phyloP scores from a whole-genome alignment of 768 basidiomycete species.

The Kwoniella europaea region DNA sequence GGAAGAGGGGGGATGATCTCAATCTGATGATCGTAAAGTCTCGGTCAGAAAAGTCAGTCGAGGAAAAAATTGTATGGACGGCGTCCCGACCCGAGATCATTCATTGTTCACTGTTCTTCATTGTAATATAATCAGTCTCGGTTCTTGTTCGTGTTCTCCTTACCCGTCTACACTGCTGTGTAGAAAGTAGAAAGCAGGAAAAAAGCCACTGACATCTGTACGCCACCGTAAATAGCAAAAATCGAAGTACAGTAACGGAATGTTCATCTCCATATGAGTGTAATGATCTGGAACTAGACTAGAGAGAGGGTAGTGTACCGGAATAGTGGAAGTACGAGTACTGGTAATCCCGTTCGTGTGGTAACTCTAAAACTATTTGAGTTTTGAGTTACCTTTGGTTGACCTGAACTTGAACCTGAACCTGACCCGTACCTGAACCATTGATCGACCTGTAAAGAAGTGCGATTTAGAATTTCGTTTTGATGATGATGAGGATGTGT shows the following conservation, averaged over 20 bases:
- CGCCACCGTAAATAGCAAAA: background rate
- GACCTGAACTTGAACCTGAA: background rate
- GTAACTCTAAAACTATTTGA: background rate
- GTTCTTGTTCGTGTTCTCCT: no score
- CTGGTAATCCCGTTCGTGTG: background rate
- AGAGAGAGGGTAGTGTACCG: background rate
- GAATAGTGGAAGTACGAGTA: no score
- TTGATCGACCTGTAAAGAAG: background rate
- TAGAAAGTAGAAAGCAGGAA: background rate
- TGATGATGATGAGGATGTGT: no score
- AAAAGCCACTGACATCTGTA: conserved; percentile 6
- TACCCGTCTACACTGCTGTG: no score
- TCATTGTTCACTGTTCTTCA: background rate
- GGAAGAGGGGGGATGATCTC: background rate
- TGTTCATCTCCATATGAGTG: background rate
- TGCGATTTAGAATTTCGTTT: background rate
- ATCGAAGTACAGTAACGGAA: background rate
- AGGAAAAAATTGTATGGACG: background rate
- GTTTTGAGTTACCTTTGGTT: background rate
- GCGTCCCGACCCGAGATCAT: conserved; percentile 5
- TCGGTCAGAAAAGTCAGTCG: background rate
- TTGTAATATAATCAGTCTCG: no score
- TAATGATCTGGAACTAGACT: background rate
- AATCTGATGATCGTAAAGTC: background rate
- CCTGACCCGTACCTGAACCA: background rate